Base-by-base conservation (phyloP, 805 yeast species). In the Torulaspora delbrueckii region DNA sequence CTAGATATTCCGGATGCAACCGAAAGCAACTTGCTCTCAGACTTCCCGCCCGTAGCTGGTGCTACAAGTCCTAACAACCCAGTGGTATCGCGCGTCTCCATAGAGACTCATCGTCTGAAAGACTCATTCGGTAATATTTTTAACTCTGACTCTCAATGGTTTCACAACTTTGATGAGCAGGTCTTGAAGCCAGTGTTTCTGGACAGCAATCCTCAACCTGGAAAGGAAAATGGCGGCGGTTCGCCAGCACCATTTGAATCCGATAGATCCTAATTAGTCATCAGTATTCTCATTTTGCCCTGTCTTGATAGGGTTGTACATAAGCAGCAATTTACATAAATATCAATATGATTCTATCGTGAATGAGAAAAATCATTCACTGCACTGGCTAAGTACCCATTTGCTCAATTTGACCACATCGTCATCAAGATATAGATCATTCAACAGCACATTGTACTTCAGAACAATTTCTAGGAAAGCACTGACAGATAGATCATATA, bases 151-250 rank as follows among this genome's bases (percentile, higher is more conserved):
- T 85, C 90, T 8, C 82, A 78, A 61, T 91, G 99, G 98, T 93
- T 93, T 65, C 84, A 87, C 16, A 84, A 80, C 56, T 87, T 93
- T 60, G 99, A 93, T 62, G 96, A 93, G 57, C 87, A 87, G 61
- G 93, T 93, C 18, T 73, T 93, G 57, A 90, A 90, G 64, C 97
- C 97, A 1, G 96, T 88, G 0, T 75, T 91, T 43, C 74, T 90
- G 47, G 98, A 91, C 56, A 72, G 70, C 48, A 52, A 47, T 23
- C 38, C 48, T 10, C 52, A 42, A 25, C 43, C 48, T 18, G 22
- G 22, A 14, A 45, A 36, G 30, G 52, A 42, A 30, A 44, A 41
- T 22, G 43, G 44, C 10, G 27, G 35, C 10, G 37, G 40, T 19
- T 43, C 49, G 7, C 42, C 44, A 19, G 14, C 47, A 2, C 18